phyloP scores from a whole-genome alignment of 768 basidiomycete species.

The Leccinum ochraceum region DNA sequence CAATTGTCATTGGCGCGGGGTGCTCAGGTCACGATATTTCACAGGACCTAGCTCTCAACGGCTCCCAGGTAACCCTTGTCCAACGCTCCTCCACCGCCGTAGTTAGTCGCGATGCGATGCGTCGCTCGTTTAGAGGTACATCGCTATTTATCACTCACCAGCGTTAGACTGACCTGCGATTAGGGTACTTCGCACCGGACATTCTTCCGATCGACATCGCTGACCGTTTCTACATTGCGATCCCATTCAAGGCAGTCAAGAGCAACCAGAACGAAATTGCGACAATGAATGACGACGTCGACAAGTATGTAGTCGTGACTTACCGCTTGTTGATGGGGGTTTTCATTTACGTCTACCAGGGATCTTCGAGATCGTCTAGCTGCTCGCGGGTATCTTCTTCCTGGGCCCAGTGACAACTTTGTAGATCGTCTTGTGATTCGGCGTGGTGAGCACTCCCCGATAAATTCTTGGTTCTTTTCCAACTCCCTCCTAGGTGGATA shows the following conservation, averaged over 20 bases:
- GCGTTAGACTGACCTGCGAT: neutral
- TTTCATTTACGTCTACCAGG: neutral
- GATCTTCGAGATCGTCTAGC: neutral
- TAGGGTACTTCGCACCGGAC: constrained; percentile 11
- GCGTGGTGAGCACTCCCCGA: neutral
- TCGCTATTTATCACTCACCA: neutral
- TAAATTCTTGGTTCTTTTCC: neutral
- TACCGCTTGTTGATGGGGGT: neutral
- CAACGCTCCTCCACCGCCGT: constrained; percentile 14
- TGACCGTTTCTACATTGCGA: constrained; percentile 10
- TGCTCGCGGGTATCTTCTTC: neutral
- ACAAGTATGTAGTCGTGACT: neutral
- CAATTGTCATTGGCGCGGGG: constrained; percentile 11
- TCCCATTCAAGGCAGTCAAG: constrained; percentile 5
- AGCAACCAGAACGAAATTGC: neutral
- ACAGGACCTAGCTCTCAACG: constrained; percentile 9
- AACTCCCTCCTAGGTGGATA: neutral
- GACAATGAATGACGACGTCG: neutral
- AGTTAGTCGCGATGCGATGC: constrained; percentile 8
- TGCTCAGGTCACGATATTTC: constrained; percentile 17
- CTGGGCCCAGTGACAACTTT: constrained; percentile 1
- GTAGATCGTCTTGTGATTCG: neutral
- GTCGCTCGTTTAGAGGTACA: constrained; percentile 3
- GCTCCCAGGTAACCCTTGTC: constrained; percentile 3
- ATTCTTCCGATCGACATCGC: constrained; percentile 10